Base-by-base conservation (phyloP, 768 basidiomycete species). In the Suillus subluteus region DNA sequence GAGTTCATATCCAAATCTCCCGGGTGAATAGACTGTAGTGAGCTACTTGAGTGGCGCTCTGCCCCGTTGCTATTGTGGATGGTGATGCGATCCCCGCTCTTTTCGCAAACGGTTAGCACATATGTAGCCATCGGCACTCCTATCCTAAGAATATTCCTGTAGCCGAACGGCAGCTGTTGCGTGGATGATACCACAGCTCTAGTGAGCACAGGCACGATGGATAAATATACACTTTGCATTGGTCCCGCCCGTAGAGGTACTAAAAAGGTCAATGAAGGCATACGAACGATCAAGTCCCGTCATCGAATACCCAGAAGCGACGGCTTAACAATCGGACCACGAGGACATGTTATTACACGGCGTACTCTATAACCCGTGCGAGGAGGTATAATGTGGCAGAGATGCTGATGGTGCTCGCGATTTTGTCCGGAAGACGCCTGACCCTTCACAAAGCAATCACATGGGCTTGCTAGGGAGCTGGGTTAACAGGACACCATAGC, bases 391-490 rank as follows among this genome's bases (percentile, higher is more conserved):
- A 40, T 40, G 26, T 8, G 38, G 16, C 9, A 59, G 40, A 58
- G 58, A 8, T 40, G 8, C 32, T 32, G 23, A 16, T 38, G 58
- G 23, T 59, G 13, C 7, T 58, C 23, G 4, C 8, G 18, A 26
- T 18, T 55, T 55, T 32, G 4, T 32, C 2, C 54, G 32, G 18
- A 9, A 55, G 4, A 30, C 16, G 21, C 18, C 8, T 23, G 21
- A 9, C 18, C 21, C 4, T 52, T 37, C 13, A 26, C 32, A 62
- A 13, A 32, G 11, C 59, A 18, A 68, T 86, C 84, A 98, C 83
- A 96, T 83, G 23, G 96, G 96, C 79, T 95, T 95, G 63, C 86
- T 81, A 35, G 97, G 96, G 23, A 93, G 84, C 75, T 98, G 96
- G 21, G 97, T 96, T 69, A 90, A 87, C 69, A 99, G 88, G 65